A percentile compares a stretch with the other conserved stretches of the same genome.
phyloP scores from a whole-genome alignment of 352 stramenopile genomes.

The Phytophthora sojae region DNA sequence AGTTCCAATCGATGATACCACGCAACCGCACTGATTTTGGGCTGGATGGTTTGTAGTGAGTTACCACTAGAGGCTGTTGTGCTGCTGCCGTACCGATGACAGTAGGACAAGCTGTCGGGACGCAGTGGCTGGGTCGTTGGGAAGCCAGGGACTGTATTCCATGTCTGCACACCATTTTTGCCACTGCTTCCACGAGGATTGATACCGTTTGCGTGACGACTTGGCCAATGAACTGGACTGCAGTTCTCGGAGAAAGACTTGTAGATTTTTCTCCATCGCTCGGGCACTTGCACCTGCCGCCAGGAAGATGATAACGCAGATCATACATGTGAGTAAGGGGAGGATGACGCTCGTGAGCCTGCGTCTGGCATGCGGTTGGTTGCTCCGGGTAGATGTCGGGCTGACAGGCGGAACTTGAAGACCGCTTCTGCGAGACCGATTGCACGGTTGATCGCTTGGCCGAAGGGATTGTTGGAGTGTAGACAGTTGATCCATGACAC shows the following conservation, averaged over 20 bases:
- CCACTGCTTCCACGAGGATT: slow-evolving; percentile 13
- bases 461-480: background rate
- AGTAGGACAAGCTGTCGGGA: slow-evolving; percentile 22
- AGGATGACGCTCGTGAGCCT: slow-evolving; percentile 2
- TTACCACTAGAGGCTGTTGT: slow-evolving; percentile 14
- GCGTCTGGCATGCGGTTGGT: slow-evolving; percentile 22
- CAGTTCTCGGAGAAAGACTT: slow-evolving; percentile 19
- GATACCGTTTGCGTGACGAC: slow-evolving; percentile 7
- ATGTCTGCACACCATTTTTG: background rate
- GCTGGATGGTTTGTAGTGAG: slow-evolving; percentile 34
- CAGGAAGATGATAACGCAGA: slow-evolving; percentile 12
- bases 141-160: slow-evolving; percentile 14
- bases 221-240: slow-evolving; percentile 19
- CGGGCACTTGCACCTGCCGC: slow-evolving; percentile 19
- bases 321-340: slow-evolving; percentile 11
- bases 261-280: slow-evolving; percentile 17
- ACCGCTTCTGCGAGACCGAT: slow-evolving; percentile 2
- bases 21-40: slow-evolving; percentile 34
- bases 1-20: slow-evolving; percentile 35
- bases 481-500: slow-evolving; percentile 1
- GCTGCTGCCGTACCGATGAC: slow-evolving; percentile 10
- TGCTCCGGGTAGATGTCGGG: slow-evolving; percentile 4
- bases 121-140: background rate
- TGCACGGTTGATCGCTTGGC: slow-evolving; percentile 1
- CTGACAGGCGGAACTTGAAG: background rate